These are phyloP conservation scores for Cladophialophora bantiana DNA, from an alignment of 2,329 filamentous ascomycete genomes.

Conservation along the genomic window DNA sequence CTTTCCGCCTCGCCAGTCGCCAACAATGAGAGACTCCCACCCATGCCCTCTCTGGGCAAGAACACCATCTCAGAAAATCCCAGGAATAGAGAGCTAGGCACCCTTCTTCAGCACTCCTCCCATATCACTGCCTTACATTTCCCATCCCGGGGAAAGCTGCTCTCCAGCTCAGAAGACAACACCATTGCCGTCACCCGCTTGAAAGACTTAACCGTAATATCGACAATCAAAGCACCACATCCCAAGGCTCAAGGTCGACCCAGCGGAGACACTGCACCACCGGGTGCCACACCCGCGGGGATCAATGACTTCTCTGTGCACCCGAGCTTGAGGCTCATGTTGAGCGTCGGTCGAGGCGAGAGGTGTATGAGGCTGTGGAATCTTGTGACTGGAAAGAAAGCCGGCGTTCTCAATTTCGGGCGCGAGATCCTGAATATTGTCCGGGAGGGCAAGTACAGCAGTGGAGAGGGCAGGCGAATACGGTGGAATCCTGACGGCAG, in stretches of 20 bases:
- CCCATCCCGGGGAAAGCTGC: slow-evolving; percentile 82
- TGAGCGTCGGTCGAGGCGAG: slow-evolving; percentile 89
- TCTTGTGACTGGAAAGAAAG: slow-evolving; percentile 93
- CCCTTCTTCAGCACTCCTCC: slow-evolving; percentile 83
- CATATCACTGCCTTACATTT: slow-evolving; percentile 82
- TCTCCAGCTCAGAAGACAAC: slow-evolving; percentile 89
- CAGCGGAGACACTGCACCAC: slow-evolving; percentile 85
- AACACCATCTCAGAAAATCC: slow-evolving; percentile 82
- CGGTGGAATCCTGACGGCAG: slow-evolving; percentile 79
- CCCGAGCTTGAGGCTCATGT: slow-evolving; percentile 95
- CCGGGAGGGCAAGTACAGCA: slow-evolving; percentile 77
- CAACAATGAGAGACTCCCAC: slow-evolving; percentile 61
- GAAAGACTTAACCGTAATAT: slow-evolving; percentile 87
- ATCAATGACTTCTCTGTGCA: slow-evolving; percentile 96
- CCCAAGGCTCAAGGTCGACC: slow-evolving; percentile 81
- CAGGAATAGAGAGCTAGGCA: slow-evolving; percentile 86
- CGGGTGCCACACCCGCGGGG: slow-evolving; percentile 81
- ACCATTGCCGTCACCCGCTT: slow-evolving; percentile 86
- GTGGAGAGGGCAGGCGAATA: slow-evolving; percentile 82
- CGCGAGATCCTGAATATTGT: slow-evolving; percentile 74
- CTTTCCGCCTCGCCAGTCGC: slow-evolving; percentile 74
- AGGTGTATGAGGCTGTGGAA: slow-evolving; percentile 95
- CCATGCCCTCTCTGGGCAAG: slow-evolving; percentile 71
- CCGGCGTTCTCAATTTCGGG: slow-evolving; percentile 86
- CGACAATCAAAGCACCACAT: slow-evolving; percentile 85